Percentiles rank a stretch among this genome's conserved stretches.
phyloP scores from a whole-genome alignment of 345 rosid genomes.

The Arabidopsis thaliana region TAIR10.1 NC_003075.7:13179001-13179500 shows the following conservation, averaged over 20 bases:
- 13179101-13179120: conserved; percentile 31
- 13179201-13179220: conserved; percentile 24
- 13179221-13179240: conserved; percentile 97
- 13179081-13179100: conserved; percentile 13
- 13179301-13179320: conserved; percentile 92
- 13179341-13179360: conserved; percentile 82
- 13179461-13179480: not conserved
- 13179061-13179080: conserved; percentile 2
- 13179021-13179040: conserved; percentile 45
- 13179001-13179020: conserved; percentile 46
- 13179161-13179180: conserved; percentile 20
- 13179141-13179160: not conserved
- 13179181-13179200: not conserved
- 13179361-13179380: conserved; percentile 82
- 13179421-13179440: conserved; percentile 59
- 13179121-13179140: not conserved
- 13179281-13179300: conserved; percentile 93
- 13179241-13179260: conserved; percentile 85
- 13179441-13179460: not conserved
- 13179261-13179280: conserved; percentile 88
- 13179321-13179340: conserved; percentile 92
- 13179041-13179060: conserved; percentile 33
- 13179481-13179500: not conserved
- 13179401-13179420: conserved; percentile 95
- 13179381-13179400: conserved; percentile 85